A percentile compares a stretch with the other conserved stretches of the same genome.
Evolutionary conservation across 2,329 filamentous ascomycete species (phyloP).

Genomic region (Diaporthe humulicola): DNA sequence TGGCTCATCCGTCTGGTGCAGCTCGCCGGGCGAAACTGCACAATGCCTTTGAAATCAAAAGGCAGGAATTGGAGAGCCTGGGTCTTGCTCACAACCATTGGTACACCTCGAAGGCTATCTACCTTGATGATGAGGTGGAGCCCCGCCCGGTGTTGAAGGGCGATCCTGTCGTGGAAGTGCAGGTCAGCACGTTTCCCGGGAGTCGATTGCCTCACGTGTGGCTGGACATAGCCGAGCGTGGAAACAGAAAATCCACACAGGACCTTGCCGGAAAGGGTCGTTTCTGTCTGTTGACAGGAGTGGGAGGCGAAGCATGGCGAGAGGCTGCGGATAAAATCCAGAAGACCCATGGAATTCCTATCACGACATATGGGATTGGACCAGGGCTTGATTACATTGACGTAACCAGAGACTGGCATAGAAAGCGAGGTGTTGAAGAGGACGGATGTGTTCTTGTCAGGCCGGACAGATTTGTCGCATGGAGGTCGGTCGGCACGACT

Average conservation of each 20-base stretch:
- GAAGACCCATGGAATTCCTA: conserved; percentile 52
- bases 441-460: conserved; percentile 64
- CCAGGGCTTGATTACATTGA: conserved; percentile 66
- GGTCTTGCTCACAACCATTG: conserved; percentile 68
- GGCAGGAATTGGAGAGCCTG: conserved; percentile 62
- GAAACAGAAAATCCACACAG: conserved; percentile 57
- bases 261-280: conserved; percentile 64
- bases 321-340: conserved; percentile 53
- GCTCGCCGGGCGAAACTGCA: conserved; percentile 52
- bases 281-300: conserved; percentile 59
- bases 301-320: conserved; percentile 63
- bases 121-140: conserved; percentile 44
- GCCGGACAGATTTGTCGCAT: conserved; percentile 65
- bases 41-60: conserved; percentile 52
- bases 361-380: conserved; percentile 61
- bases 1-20: conserved; percentile 49
- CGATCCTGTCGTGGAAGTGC: conserved; percentile 53
- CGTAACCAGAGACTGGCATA: conserved; percentile 64
- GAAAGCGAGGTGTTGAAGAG: conserved; percentile 61
- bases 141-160: conserved; percentile 37
- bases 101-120: conserved; percentile 59
- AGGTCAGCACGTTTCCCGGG: conserved; percentile 64
- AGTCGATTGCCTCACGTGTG: conserved; percentile 67
- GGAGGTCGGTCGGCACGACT: conserved; percentile 49
- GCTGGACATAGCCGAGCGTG: conserved; percentile 57